Conservation (phyloP, 2,329 filamentous ascomycete species). For the Xylariaceae sp. region DNA sequence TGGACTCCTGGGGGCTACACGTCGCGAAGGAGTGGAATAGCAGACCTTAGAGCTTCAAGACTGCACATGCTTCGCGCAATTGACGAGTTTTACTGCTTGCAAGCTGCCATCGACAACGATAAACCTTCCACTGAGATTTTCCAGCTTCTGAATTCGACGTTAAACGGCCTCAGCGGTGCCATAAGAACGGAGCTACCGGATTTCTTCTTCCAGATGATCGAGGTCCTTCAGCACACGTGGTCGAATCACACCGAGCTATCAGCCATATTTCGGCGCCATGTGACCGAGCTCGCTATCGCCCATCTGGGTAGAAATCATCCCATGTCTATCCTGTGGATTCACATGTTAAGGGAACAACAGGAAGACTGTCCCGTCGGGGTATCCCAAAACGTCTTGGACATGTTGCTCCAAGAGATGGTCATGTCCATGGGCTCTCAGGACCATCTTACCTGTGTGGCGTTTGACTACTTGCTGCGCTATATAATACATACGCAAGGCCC, state of each 20-base stretch:
- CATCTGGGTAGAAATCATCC: slow-evolving; percentile 21
- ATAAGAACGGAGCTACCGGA: slow-evolving; percentile 21
- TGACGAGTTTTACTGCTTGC: slow-evolving; percentile 21
- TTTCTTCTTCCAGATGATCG: slow-evolving; percentile 22
- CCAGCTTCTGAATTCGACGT: slow-evolving; percentile 19
- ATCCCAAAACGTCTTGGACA: slow-evolving; percentile 13
- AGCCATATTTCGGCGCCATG: slow-evolving; percentile 21
- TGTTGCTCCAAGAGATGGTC: slow-evolving; percentile 18
- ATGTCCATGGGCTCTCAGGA: slow-evolving; percentile 16
- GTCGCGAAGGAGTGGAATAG: slow-evolving; percentile 4
- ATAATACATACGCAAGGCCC: slow-evolving; percentile 15
- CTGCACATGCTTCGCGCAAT: slow-evolving; percentile 18
- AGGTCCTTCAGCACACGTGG: slow-evolving; percentile 21
- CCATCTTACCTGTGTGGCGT: slow-evolving; percentile 19
- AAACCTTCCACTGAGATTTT: slow-evolving; percentile 17
- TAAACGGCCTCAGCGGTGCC: slow-evolving; percentile 18
- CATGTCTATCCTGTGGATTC: slow-evolving; percentile 20
- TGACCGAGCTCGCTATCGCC: slow-evolving; percentile 19
- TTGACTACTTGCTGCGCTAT: slow-evolving; percentile 19
- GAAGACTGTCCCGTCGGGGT: slow-evolving; percentile 8
- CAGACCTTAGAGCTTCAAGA: slow-evolving; percentile 10
- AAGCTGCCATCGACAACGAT: slow-evolving; percentile 17
- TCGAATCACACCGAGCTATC: slow-evolving; percentile 18
- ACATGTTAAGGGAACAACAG: slow-evolving; percentile 10
- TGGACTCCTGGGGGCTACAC: slow-evolving; percentile 14